These are phyloP conservation scores for Penicillium parvum DNA, from an alignment of 495 filamentous ascomycete species.

Conservation along the genomic window DNA sequence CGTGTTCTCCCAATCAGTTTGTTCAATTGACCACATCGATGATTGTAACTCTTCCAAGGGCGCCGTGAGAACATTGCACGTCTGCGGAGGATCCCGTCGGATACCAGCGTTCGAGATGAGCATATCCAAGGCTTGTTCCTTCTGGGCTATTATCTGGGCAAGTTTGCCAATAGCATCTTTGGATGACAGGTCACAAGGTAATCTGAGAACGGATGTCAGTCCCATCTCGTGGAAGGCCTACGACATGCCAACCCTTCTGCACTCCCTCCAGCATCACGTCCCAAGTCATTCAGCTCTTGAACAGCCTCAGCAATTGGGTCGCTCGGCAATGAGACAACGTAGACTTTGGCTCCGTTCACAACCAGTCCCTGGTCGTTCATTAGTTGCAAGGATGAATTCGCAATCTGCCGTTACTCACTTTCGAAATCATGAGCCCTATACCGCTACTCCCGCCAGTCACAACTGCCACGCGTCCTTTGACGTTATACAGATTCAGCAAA, in stretches of 20 bases:
- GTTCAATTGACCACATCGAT: slow-evolving; percentile 39
- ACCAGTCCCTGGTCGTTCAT: slow-evolving; percentile 29
- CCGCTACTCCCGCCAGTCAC: slow-evolving; percentile 44
- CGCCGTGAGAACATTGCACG: slow-evolving; percentile 37
- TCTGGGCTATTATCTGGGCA: slow-evolving; percentile 14
- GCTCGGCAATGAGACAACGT: slow-evolving; percentile 30
- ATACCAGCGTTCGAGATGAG: slow-evolving; percentile 46
- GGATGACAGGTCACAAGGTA: slow-evolving; percentile 34
- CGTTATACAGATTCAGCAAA: slow-evolving; percentile 13
- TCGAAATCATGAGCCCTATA: slow-evolving; percentile 42
- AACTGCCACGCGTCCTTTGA: slow-evolving; percentile 37
- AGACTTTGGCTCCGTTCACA: slow-evolving; percentile 41
- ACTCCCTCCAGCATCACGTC: slow-evolving; percentile 24
- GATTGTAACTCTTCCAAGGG: slow-evolving; percentile 32
- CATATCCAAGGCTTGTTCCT: slow-evolving; percentile 34
- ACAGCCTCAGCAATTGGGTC: slow-evolving; percentile 33
- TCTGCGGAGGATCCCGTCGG: slow-evolving; percentile 32
- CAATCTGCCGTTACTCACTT: slow-evolving; percentile 9
- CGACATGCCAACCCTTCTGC: slow-evolving; percentile 27
- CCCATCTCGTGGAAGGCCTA: neutral
- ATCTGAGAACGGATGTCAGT: slow-evolving; percentile 11
- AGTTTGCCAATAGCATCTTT: slow-evolving; percentile 33
- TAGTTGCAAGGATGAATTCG: neutral
- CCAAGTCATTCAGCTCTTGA: slow-evolving; percentile 28
- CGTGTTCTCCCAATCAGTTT: slow-evolving; percentile 35